Conservation (phyloP, 768 basidiomycete species). For the Strobilomyces echinocephalus region DNA sequence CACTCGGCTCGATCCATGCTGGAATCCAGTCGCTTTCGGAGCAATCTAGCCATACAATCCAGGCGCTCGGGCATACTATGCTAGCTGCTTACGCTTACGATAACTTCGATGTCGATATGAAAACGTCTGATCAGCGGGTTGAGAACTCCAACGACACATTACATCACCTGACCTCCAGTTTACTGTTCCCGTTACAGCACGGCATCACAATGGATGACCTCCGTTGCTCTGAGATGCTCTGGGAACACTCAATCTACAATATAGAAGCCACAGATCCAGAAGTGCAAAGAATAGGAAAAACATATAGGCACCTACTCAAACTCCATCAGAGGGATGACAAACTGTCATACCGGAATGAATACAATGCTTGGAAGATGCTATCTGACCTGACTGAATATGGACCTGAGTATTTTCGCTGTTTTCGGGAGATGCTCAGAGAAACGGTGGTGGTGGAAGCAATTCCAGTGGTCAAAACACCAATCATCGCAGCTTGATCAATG, state of each 20-base stretch:
- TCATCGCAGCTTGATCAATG: neutral
- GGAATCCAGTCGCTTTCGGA: neutral
- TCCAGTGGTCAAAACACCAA: neutral
- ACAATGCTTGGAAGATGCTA: neutral
- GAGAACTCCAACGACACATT: neutral
- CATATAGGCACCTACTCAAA: neutral
- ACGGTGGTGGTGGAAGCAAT: neutral
- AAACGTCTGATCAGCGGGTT: neutral
- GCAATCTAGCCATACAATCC: neutral
- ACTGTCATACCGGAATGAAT: neutral
- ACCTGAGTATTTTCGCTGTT: neutral
- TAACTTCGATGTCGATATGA: constrained; percentile 4
- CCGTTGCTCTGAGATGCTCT: neutral
- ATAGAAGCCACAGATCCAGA: neutral
- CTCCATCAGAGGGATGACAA: neutral
- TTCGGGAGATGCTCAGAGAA: neutral
- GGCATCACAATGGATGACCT: neutral
- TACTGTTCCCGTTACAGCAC: neutral
- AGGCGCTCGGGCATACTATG: neutral
- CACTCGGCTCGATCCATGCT: neutral
- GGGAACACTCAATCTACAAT: neutral
- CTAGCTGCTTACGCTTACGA: constrained; percentile 2
- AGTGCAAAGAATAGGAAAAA: neutral
- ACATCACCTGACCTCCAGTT: neutral
- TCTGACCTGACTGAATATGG: neutral